Evolutionary conservation across 495 filamentous ascomycete genomes (phyloP), one percentile per base, ranked within the genome.

Genomic region (Tricharina praecox): DNA sequence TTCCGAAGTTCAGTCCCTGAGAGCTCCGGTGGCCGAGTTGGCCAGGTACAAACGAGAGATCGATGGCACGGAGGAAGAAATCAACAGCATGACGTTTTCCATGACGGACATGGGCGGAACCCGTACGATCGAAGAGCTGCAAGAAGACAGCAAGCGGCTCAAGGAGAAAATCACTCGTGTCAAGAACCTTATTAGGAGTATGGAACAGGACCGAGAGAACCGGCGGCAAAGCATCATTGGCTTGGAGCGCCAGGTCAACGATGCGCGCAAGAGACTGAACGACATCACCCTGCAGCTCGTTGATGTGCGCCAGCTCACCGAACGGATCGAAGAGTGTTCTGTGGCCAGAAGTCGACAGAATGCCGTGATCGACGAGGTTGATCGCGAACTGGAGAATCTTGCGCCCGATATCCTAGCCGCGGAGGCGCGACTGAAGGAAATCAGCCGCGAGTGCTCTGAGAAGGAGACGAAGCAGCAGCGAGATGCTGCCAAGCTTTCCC

Each of bases 101-200:
- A 37, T 93, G 53, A 73, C 78, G 41, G 74, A 79, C 13, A 63
- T 69, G 51, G 74, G 76, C 2, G 55, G 70, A 13, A 66, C 72
- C 3, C 76, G 79, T 50, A 80, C 80, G 4, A 65, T 85, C 15
- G 80, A 94, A 42, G 82, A 93, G 51, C 83, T 96, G 49, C 82
- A 86, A 52, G 74, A 81, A 13, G 73, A 90, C 42, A 75, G 83
- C 46, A 72, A 74, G 18, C 60, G 66, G 23, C 70, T 78, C 52
- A 72, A 70, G n/a, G 84, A 86, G 50, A 75, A 81, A 57, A 67
- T 74, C 20, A 70, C 75, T 48, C 56, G 62, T n/a, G 54, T 76
- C 8, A 82, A 80, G 54, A 67, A 72, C 25, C 70, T 66, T 23
- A 70, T 86, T 11, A 58, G 67, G 13, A 80, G 77, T 46, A 61